phyloP scores from a whole-genome alignment of 2,329 filamentous ascomycete genomes.

The Ascochyta fabae region DNA sequence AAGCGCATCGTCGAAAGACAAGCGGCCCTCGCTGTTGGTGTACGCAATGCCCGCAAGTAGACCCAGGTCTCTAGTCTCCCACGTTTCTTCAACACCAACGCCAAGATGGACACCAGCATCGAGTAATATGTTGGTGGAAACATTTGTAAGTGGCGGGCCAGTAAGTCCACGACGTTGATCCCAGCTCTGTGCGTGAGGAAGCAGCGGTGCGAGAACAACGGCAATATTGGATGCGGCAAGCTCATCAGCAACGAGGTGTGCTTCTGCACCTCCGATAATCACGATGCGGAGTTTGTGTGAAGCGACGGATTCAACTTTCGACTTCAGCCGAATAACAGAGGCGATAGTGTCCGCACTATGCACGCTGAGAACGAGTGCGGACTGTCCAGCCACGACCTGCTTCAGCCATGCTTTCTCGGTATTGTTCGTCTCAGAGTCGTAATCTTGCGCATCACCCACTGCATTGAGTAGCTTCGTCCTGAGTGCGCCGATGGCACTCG shows the following conservation, averaged over 20 bases:
- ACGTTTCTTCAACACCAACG: constrained; percentile 67
- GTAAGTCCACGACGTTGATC: constrained; percentile 67
- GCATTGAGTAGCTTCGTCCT: constrained; percentile 63
- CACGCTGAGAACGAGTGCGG: constrained; percentile 64
- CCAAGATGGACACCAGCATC: constrained; percentile 65
- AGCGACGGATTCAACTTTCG: constrained; percentile 56
- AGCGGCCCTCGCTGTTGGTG: constrained; percentile 62
- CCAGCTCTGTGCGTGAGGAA: constrained; percentile 63
- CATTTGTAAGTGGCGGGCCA: constrained; percentile 70
- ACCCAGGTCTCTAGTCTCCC: constrained; percentile 65
- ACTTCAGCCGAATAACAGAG: constrained; percentile 64
- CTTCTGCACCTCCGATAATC: constrained; percentile 69
- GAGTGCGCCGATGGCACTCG: constrained; percentile 60
- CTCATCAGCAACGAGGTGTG: constrained; percentile 64
- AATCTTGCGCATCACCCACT: constrained; percentile 31
- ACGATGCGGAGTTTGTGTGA: constrained; percentile 56
- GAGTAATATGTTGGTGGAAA: constrained; percentile 63
- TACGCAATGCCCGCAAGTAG: constrained; percentile 66
- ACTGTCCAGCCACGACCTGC: constrained; percentile 61
- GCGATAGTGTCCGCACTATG: constrained; percentile 70
- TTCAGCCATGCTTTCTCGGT: constrained; percentile 54
- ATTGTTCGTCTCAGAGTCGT: constrained; percentile 36
- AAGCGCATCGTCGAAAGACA: constrained; percentile 63
- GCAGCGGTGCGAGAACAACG: constrained; percentile 66
- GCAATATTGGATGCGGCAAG: constrained; percentile 64